Evolutionary conservation across 139 green algal species (phyloP).

Genomic region (Tetraselmis chui): DNA sequence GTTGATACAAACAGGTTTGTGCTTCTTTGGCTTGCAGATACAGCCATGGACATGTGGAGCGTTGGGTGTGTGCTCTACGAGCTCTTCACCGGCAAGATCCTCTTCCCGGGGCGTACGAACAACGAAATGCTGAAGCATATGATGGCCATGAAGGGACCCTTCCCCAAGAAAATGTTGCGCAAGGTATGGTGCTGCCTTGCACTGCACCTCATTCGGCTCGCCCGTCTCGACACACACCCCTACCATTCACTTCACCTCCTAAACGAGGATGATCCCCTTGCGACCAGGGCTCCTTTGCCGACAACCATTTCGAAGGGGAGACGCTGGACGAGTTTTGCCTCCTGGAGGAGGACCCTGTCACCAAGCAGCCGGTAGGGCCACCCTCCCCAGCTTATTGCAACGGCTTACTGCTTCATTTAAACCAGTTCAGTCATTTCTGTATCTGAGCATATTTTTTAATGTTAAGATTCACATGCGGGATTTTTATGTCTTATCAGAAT

Average conservation of each 20-base stretch:
- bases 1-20: too few relatives aligned
- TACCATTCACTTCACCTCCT: too few relatives aligned
- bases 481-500: conserved; percentile 1
- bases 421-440: not conserved
- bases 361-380: conserved; percentile 47
- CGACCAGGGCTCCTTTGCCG: not conserved
- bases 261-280: conserved; percentile 71
- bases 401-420: too few relatives aligned
- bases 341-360: conserved; percentile 72
- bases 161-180: conserved; percentile 91
- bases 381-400: not conserved
- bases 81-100: conserved; percentile 92
- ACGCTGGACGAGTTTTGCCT: conserved; percentile 62
- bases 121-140: conserved; percentile 98
- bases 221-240: too few relatives aligned
- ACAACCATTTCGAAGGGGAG: conserved; percentile 32
- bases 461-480: not conserved
- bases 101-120: conserved; percentile 92
- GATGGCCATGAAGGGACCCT: conserved; percentile 93
- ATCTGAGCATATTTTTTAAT: not conserved
- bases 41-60: conserved; percentile 93
- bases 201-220: conserved; percentile 5
- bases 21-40: conserved; percentile 42
- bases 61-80: conserved; percentile 94
- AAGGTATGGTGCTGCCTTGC: conserved; percentile 27